Conservation (phyloP, 306 rosid species). For the Begonia loranthoides region DNA sequence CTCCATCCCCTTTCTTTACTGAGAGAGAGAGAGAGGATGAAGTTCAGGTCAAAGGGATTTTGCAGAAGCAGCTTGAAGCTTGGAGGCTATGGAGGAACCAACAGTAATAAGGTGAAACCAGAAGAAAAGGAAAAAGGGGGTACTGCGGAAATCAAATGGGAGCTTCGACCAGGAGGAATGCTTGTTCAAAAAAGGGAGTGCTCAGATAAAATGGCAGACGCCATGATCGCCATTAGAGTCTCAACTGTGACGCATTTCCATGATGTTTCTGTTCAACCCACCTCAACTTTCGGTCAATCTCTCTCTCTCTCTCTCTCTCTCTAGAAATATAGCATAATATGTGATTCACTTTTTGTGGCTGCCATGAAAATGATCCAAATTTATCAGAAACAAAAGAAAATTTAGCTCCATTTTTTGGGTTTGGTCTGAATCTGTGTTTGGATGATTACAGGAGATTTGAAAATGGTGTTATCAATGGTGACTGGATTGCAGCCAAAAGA, state of each 20-base stretch:
- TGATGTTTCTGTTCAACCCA: slow-evolving; percentile 55
- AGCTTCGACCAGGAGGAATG: slow-evolving; percentile 95
- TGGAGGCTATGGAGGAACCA: slow-evolving; percentile 12
- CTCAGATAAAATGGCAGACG: slow-evolving; percentile 16
- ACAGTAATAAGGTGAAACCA: slow-evolving; percentile 8
- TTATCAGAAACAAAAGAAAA: not conserved
- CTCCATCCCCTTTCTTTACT: slow-evolving; percentile 8
- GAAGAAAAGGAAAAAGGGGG: slow-evolving; percentile 9
- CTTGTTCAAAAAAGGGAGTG: slow-evolving; percentile 79
- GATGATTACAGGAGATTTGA: slow-evolving; percentile 48
- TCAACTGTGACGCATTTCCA: slow-evolving; percentile 66
- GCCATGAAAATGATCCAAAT: not conserved
- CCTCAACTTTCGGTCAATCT: slow-evolving; percentile 71
- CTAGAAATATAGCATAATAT: not conserved
- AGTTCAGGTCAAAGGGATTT: slow-evolving; percentile 68
- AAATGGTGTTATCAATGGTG: slow-evolving; percentile 57
- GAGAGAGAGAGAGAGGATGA: slow-evolving; percentile 38
- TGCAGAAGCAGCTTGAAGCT: slow-evolving; percentile 54
- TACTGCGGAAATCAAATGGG: slow-evolving; percentile 72
- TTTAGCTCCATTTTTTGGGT: not conserved
- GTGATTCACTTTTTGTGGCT: too few relatives aligned
- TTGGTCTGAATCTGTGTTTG: not conserved
- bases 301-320: not conserved
- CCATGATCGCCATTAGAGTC: slow-evolving; percentile 61
- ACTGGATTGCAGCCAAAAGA: slow-evolving; percentile 65